Evolutionary conservation across 345 rosid species (phyloP), one percentile per base, ranked within the genome.

Genomic region (Kandelia obovata): DNA sequence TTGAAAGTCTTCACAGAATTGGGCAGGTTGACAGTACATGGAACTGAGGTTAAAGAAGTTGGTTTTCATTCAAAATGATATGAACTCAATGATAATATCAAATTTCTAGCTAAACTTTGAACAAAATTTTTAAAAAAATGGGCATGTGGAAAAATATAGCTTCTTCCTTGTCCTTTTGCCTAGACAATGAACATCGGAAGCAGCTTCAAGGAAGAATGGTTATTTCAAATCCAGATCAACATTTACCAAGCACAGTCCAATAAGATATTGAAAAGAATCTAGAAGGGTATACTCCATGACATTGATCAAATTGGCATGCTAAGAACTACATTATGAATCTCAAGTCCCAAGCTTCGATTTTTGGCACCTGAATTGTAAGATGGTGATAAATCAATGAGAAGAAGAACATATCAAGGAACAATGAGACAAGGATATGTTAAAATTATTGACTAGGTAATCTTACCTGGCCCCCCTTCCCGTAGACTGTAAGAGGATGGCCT

Each of bases 381-480:
- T 46, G 6, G 30, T 15, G 15, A 70, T 51, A 27, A 59, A 59
- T 11, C 17, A 47, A 64, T 57, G 6, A 53, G 30, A 64, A 15
- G 13, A 62, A 43, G 23, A 5, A 46, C 47, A 51, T 20, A 66
- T 16, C 19, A 66, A 15, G 57, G 1, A 57, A 46, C 17, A 52
- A 20, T 1, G 31, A 9, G 10, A 3, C 3, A 9, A 49, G 31
- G 53, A 26, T 20, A 55, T 23, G 52, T 17, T 32, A 49, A 9
- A 23, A 58, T 15, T 21, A 30, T 35, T 17, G 53, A 72, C 57
- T 49, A 69, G 64, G 69, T 10, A 69, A 26, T 51, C 70, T 79
- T 77, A 94, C 99, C 96, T 91, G 99, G 62, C 97, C 99, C 32
- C 99, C 97, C 81, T 91, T 95, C 60, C 99, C 99, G 49, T 95